Evolutionary conservation across 495 filamentous ascomycete species (phyloP), one percentile per base, ranked within the genome.

Genomic region (Tuber borchii): DNA sequence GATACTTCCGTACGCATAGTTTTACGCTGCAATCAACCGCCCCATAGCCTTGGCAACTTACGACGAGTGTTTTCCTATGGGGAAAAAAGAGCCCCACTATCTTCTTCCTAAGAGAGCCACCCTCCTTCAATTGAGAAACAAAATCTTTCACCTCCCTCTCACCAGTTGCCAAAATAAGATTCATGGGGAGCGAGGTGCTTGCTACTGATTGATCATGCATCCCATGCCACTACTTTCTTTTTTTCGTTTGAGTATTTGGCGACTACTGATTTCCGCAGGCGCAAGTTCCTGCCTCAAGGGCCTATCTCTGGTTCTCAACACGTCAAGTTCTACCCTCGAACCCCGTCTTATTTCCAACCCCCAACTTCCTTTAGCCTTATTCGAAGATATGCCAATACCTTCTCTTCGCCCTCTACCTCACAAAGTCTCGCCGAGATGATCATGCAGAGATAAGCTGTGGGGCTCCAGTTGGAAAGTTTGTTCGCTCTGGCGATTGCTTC

Each of bases 381-480:
- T 8, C 79, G 78, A 69, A 45, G 81, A 3, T 78, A 85, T 48
- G 81, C 79, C 51, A 84, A 83, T 2, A 48, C 75, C 80, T 80
- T 82, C 9, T 72, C 75, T 46, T 69, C 83, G 4, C 72, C 84
- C 31, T 73, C 73, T n/a, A 82, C 83, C 2, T 88, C 90, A 0
- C 95, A 97, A 83, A 97, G 93, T 72, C 84, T 97, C 44, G 96
- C 93, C 31, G 93, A 97, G 85, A 97, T 97, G 86, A 97, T 97
- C 73, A 90, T 97, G 0, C 94, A 97, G 82, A 83, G 87, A 16
- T 90, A 95, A 83, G 87, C 92, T 0, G 85, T 93, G 22, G 92
- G 90, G 69, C 88, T 7, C 81, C 90, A 31, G 83, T 88, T 22
- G 92, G 89, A 65, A 96, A 97, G 84, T 85, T 86, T 42, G 92